These are phyloP conservation scores for Trichosporon faecale DNA, from an alignment of 1,284 basidiomycete species.

Conservation along the genomic window DNA sequence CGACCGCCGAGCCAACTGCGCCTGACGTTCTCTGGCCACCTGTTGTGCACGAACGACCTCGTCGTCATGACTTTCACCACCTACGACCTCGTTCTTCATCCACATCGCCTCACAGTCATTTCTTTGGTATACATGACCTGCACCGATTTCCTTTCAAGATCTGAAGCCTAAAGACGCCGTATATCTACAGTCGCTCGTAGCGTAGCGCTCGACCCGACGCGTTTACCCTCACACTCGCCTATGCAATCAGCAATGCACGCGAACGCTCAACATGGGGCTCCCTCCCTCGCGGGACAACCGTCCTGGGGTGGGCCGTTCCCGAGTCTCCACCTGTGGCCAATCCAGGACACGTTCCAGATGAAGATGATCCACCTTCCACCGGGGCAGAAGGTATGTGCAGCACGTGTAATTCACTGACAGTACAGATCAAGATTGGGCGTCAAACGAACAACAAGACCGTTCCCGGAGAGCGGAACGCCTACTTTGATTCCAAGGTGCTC, in stretches of 20 bases:
- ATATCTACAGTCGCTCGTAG: not conserved
- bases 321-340: conserved; percentile 81
- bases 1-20: not conserved
- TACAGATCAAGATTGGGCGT: conserved; percentile 80
- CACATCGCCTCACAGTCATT: not conserved
- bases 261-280: not conserved
- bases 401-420: not conserved
- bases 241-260: conserved; percentile 2
- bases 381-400: conserved; percentile 43
- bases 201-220: not conserved
- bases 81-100: not conserved
- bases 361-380: conserved; percentile 86
- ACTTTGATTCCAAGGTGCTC: conserved; percentile 95
- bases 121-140: not conserved
- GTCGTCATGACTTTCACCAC: not conserved
- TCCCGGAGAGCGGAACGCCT: conserved; percentile 91
- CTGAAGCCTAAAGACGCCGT: not conserved
- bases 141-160: not conserved
- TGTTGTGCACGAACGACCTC: not conserved
- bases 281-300: conserved; percentile 13
- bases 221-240: not conserved
- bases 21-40: not conserved
- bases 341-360: conserved; percentile 93
- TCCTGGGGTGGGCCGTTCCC: conserved; percentile 53
- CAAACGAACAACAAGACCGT: conserved; percentile 97